phyloP scores from a whole-genome alignment of 768 basidiomycete species.

The Tulasnella sp. region DNA sequence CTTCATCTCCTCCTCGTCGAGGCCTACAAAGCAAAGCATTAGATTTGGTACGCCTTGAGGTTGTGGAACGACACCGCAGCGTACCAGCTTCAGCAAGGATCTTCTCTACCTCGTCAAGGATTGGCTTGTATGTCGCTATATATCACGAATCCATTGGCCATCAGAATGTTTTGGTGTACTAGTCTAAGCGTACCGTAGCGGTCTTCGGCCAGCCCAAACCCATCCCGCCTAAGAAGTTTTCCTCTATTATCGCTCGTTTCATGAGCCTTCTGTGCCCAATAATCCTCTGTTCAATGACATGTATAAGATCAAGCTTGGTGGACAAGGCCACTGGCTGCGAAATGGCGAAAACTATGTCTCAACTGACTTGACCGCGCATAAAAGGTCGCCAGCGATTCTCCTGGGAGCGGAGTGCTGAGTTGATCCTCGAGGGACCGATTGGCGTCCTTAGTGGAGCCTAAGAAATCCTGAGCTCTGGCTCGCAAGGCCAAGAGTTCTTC shows the following conservation, averaged over 20 bases:
- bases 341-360: no score
- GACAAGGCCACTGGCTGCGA: no score
- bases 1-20: conserved; percentile 75
- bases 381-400: conserved; percentile 73
- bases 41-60: no score
- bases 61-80: no score
- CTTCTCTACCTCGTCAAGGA: conserved; percentile 69
- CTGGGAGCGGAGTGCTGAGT: conserved; percentile 68
- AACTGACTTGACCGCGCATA: conserved; percentile 67
- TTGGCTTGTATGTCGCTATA: conserved; percentile 74
- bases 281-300: conserved; percentile 51
- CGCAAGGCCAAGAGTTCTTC: conserved; percentile 24
- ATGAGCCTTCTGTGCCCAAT: conserved; percentile 69
- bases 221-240: conserved; percentile 66
- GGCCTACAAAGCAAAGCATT: conserved; percentile 1
- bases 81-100: conserved; percentile 69
- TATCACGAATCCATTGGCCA: no score
- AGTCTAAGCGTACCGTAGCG: conserved; percentile 46
- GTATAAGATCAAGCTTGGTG: no score
- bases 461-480: conserved; percentile 38
- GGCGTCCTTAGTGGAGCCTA: conserved; percentile 44
- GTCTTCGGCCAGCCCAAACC: conserved; percentile 63
- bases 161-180: no score
- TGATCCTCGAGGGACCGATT: conserved; percentile 59
- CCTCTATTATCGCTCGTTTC: conserved; percentile 52